These are phyloP conservation scores for Aspergillus steynii DNA, from an alignment of 495 filamentous ascomycete species.

Conservation along the genomic window DNA sequence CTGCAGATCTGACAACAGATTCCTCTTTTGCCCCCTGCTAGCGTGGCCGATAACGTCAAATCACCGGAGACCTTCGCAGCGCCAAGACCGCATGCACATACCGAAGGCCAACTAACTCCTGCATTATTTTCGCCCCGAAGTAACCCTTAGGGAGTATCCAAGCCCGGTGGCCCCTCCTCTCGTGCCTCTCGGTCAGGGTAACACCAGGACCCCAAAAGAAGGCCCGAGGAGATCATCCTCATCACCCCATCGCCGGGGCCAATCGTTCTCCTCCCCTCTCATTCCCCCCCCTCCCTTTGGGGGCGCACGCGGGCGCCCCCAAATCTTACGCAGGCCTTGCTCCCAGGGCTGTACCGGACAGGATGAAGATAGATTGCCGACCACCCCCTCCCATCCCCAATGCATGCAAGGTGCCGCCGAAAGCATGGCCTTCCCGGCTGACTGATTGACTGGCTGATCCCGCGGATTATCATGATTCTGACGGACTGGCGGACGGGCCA, in stretches of 20 bases:
- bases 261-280: conserved; percentile 1
- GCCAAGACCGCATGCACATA: not conserved
- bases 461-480: not conserved
- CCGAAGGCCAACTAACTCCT: not conserved
- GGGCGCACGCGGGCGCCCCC: conserved; percentile 7
- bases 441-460: not conserved
- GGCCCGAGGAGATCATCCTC: not conserved
- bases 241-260: not conserved
- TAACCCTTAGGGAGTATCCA: conserved; percentile 8
- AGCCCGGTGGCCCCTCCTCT: not conserved
- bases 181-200: not conserved
- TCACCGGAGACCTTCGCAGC: not conserved
- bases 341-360: not conserved
- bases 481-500: not conserved
- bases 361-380: not conserved
- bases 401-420: not conserved
- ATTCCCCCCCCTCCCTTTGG: not conserved
- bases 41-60: conserved; percentile 5
- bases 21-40: conserved; percentile 7
- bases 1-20: conserved; percentile 14
- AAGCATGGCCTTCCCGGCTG: not conserved
- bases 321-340: not conserved
- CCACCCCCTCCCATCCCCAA: not conserved
- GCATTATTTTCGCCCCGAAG: conserved; percentile 9
- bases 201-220: not conserved